Evolutionary conservation across 257 asterid species (phyloP).

Genomic region (Nicotiana tabacum): DNA sequence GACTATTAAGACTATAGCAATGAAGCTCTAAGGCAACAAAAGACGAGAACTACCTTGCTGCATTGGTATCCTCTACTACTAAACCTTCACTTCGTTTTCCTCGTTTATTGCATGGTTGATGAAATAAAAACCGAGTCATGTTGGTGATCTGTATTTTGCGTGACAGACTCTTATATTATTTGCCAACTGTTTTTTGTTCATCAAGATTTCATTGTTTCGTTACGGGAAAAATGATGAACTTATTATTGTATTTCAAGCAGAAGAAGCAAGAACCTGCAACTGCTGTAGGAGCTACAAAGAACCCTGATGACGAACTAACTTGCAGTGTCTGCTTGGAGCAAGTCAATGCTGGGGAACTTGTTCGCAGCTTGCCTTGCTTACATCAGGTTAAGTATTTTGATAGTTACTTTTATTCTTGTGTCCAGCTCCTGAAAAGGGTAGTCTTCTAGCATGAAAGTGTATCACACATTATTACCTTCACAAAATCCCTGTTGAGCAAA

Average conservation of each 20-base stretch:
- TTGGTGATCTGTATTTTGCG: not conserved
- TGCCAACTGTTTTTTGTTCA: not conserved
- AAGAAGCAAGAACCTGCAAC: conserved; percentile 60
- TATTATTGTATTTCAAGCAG: conserved; percentile 28
- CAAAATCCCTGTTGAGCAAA: not conserved
- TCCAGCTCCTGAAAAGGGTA: not conserved
- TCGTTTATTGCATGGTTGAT: not conserved
- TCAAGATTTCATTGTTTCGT: not conserved
- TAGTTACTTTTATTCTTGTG: not conserved
- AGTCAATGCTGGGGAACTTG: conserved; percentile 75
- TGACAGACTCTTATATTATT: not conserved
- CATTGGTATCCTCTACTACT: not conserved
- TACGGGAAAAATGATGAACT: not conserved
- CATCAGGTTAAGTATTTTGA: conserved; percentile 60
- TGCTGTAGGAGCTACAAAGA: conserved; percentile 37
- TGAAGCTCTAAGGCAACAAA: not conserved
- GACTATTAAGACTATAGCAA: not conserved
- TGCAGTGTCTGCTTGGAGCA: conserved; percentile 99
- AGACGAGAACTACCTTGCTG: not conserved
- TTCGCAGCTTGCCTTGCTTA: conserved; percentile 97
- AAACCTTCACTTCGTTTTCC: not conserved
- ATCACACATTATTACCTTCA: not conserved
- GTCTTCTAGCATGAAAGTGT: not conserved
- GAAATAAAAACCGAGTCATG: not conserved
- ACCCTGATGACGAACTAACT: conserved; percentile 77